Conservation (phyloP, 257 asterid species). For the Solanum peruvianum region DNA sequence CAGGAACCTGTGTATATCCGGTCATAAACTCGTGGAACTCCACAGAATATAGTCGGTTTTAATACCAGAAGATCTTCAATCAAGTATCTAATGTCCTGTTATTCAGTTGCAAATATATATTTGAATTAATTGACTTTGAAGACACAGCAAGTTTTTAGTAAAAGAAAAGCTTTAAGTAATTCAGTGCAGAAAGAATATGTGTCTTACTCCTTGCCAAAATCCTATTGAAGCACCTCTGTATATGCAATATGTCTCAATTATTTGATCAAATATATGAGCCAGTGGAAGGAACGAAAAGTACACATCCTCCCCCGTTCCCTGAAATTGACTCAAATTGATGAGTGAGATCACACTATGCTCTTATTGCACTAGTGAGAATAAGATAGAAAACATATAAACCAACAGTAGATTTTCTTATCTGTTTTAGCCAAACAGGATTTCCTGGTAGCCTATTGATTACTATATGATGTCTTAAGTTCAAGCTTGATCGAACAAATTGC, state of each 20-base stretch:
- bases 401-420: neutral
- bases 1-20: slow-evolving; percentile 61
- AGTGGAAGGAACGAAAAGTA: slow-evolving; percentile 92
- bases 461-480: neutral
- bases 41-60: slow-evolving; percentile 83
- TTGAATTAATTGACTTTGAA: neutral
- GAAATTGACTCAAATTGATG: slow-evolving; percentile 1
- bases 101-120: neutral
- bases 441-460: neutral
- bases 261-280: slow-evolving; percentile 89
- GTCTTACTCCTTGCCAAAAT: slow-evolving; percentile 94
- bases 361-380: neutral
- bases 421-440: neutral
- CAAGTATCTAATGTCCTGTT: slow-evolving; percentile 80
- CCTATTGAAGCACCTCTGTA: slow-evolving; percentile 72
- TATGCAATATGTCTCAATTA: slow-evolving; percentile 62
- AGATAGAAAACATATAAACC: neutral
- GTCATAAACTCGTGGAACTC: slow-evolving; percentile 90
- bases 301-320: slow-evolving; percentile 61
- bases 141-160: neutral
- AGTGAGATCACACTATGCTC: neutral
- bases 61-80: slow-evolving; percentile 73
- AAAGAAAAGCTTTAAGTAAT: neutral
- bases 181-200: neutral
- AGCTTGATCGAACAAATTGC: neutral